phyloP scores from a whole-genome alignment of 2,329 filamentous ascomycete species.

The Didymella segeticola region DNA sequence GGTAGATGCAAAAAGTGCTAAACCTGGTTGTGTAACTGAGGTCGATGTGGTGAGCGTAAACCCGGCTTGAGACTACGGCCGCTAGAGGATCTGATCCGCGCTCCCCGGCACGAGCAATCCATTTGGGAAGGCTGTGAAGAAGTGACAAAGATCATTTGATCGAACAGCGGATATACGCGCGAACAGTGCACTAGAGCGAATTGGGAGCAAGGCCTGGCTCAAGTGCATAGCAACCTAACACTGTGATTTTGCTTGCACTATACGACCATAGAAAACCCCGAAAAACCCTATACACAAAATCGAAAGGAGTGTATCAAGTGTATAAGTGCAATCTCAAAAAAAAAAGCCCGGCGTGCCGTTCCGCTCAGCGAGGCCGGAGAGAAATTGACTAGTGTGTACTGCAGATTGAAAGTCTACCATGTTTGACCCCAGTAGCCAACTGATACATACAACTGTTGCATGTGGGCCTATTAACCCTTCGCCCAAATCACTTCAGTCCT shows the following conservation, averaged over 20 bases:
- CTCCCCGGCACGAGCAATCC: conserved; percentile 29
- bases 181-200: neutral
- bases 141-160: conserved; percentile 10
- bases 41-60: conserved; percentile 2
- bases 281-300: conserved; percentile 20
- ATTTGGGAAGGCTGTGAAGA: neutral
- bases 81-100: conserved; percentile 12
- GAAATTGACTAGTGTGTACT: conserved; percentile 35
- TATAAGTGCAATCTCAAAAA: conserved; percentile 33
- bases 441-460: conserved; percentile 47
- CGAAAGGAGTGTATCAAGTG: conserved; percentile 35
- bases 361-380: conserved; percentile 23
- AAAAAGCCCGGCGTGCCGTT: conserved; percentile 29
- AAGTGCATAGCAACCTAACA: neutral
- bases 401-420: conserved; percentile 45
- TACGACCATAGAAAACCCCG: neutral
- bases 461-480: conserved; percentile 37
- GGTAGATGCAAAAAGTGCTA: neutral
- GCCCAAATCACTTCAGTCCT: conserved; percentile 33
- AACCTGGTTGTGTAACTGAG: conserved; percentile 13
- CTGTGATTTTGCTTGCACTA: conserved; percentile 2
- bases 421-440: conserved; percentile 41
- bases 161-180: conserved; percentile 3
- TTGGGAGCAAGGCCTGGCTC: neutral
- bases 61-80: conserved; percentile 3